Percentiles rank a stretch among this genome's conserved stretches.
Evolutionary conservation across 2,329 filamentous ascomycete genomes (phyloP).

Genomic region (Fusarium euwallaceae): DNA sequence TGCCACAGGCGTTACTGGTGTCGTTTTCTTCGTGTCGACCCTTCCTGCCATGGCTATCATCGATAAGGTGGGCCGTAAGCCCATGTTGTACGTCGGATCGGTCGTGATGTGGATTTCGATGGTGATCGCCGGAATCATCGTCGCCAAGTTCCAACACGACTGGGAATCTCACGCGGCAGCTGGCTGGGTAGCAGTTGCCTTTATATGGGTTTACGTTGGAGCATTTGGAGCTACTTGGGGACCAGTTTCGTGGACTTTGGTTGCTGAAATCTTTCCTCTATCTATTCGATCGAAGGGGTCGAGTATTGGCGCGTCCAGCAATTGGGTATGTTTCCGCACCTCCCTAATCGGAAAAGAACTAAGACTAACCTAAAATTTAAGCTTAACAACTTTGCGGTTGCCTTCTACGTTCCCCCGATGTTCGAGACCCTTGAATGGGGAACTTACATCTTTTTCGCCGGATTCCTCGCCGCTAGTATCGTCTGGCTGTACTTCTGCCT

Average conservation of each 20-base stretch:
- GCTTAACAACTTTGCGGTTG: conserved; percentile 61
- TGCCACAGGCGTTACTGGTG: conserved; percentile 78
- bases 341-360: too few relatives aligned
- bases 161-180: conserved; percentile 51
- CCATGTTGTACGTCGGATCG: conserved; percentile 54
- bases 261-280: conserved; percentile 61
- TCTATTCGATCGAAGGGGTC: conserved; percentile 60
- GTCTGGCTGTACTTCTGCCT: conserved; percentile 65
- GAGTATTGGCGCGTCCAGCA: conserved; percentile 57
- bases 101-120: conserved; percentile 51
- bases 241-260: conserved; percentile 62
- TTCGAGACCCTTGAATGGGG: conserved; percentile 57
- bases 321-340: conserved; percentile 50
- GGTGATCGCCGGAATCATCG: conserved; percentile 35
- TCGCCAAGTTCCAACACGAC: conserved; percentile 36
- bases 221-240: conserved; percentile 59
- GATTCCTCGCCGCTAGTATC: conserved; percentile 60
- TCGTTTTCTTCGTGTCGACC: conserved; percentile 70
- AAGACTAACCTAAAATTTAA: conserved; percentile 1
- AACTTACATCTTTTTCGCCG: conserved; percentile 70
- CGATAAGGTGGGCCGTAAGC: conserved; percentile 57
- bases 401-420: conserved; percentile 60
- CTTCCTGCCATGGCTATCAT: conserved; percentile 54
- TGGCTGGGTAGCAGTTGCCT: conserved; percentile 55
- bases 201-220: conserved; percentile 65